Evolutionary conservation across 2,329 filamentous ascomycete genomes (phyloP).

Genomic region (Simplicillium aogashimaense): DNA sequence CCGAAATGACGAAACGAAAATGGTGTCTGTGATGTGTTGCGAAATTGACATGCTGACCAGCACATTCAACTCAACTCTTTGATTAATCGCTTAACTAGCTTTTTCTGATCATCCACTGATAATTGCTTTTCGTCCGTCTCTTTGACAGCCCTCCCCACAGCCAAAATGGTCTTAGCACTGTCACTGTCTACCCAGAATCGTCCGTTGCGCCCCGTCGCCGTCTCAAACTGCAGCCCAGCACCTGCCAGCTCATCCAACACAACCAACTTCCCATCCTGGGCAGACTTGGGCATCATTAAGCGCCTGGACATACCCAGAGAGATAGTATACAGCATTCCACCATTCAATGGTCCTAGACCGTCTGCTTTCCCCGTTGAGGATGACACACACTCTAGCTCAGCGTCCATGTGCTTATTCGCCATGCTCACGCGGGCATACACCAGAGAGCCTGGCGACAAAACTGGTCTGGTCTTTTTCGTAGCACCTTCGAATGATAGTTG

Average conservation of each 20-base stretch:
- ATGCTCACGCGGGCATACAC: slow-evolving; percentile 81
- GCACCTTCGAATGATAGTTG: slow-evolving; percentile 90
- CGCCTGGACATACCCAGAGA: slow-evolving; percentile 75
- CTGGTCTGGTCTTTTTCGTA: slow-evolving; percentile 81
- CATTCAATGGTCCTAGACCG: slow-evolving; percentile 72
- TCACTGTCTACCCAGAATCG: slow-evolving; percentile 85
- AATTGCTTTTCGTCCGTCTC: slow-evolving; percentile 62
- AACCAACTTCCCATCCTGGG: slow-evolving; percentile 53
- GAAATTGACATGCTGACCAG: no score
- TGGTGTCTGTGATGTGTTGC: no score
- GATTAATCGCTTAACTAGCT: slow-evolving; percentile 56
- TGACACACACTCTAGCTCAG: slow-evolving; percentile 85
- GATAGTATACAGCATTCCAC: slow-evolving; percentile 78
- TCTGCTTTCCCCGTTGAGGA: slow-evolving; percentile 79
- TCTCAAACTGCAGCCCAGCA: slow-evolving; percentile 79
- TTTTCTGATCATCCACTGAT: slow-evolving; percentile 57
- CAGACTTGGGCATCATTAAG: slow-evolving; percentile 55
- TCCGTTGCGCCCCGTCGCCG: slow-evolving; percentile 87
- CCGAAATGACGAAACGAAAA: no score
- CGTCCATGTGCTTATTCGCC: slow-evolving; percentile 73
- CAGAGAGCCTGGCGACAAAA: slow-evolving; percentile 62
- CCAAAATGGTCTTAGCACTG: slow-evolving; percentile 59
- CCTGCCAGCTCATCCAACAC: slow-evolving; percentile 70
- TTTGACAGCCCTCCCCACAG: slow-evolving; percentile 68
- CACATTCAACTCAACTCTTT: slow-evolving; percentile 40